Evolutionary conservation across 75 land plant genomes (phyloP).

Genomic region (Chamaecyparis obtusa): DNA sequence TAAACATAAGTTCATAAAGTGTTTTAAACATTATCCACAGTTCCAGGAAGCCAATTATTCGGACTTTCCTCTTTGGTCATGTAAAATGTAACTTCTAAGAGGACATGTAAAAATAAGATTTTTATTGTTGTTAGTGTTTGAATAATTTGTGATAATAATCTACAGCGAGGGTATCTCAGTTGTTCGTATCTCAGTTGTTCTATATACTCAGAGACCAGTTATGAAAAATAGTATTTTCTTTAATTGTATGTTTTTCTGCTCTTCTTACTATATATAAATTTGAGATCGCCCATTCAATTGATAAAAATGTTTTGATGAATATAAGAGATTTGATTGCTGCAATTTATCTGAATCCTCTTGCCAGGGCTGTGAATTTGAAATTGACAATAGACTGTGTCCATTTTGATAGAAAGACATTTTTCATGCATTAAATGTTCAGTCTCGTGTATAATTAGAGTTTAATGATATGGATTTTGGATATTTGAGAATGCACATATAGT

Average conservation of each 20-base stretch:
- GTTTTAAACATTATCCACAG: slow-evolving; percentile 1
- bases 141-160: not conserved
- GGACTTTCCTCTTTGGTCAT: not conserved
- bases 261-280: not conserved
- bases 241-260: not conserved
- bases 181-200: not conserved
- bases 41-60: not conserved
- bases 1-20: not conserved
- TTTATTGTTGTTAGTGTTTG: not conserved
- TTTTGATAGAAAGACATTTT: not conserved
- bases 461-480: not conserved
- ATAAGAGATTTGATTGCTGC: not conserved
- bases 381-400: not conserved
- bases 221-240: not conserved
- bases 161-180: too few species aligned
- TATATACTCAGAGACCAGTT: not conserved
- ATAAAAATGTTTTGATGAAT: not conserved
- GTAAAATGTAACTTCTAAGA: not conserved
- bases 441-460: too few species aligned
- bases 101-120: not conserved
- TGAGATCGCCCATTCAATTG: not conserved
- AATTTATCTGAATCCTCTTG: not conserved
- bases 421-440: not conserved
- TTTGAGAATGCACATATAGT: not conserved
- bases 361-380: not conserved